Base-by-base conservation (phyloP, 345 rosid species). In the Syzygium grande region DNA sequence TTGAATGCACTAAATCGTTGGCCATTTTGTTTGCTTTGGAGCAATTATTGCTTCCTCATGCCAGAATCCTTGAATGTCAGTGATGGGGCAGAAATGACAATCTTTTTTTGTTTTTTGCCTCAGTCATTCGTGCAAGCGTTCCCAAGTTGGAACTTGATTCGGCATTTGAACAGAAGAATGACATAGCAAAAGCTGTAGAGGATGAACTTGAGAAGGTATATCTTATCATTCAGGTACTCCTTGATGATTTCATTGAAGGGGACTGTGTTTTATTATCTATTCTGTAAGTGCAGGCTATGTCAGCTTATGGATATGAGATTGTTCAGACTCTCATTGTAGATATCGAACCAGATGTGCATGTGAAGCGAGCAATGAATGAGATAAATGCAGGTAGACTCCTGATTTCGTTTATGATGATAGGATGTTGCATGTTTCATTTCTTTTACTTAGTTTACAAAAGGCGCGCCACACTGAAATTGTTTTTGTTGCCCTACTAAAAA, bases 301-400 rank as follows among this genome's bases (percentile, higher is more conserved):
- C 98, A 1, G 96, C 93, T 90, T 95, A 95, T 85, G 96, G 96
- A 2, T 95, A 86, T 54, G 95, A 95, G 95, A 95, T 95, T 46
- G 97, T 95, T 86, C 96, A 95, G 91, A 94, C 98, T 63, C 94
- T 95, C 22, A 95, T 95, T 27, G 96, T 95, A 83, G 97, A 95
- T 87, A 93, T 94, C 2, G 96, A 95, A 92, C 98, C 98, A 80
- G 96, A 94, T 90, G 96, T 90, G 51, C 96, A 91, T 27, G 96
- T 95, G 53, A 94, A 95, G 94, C 89, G 94, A 53, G 96, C 98
- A 63, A 95, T 95, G 96, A 95, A 95, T 88, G 96, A 94, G 92
- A 94, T 95, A 85, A 95, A 94, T 91, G 98, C 96, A 3, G 96
- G 96, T 94, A 92, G 3, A 54, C 34, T 53, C 27, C 21, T 19